Conservation (phyloP, 257 asterid species). For the Thymus quinquecostatus region DNA sequence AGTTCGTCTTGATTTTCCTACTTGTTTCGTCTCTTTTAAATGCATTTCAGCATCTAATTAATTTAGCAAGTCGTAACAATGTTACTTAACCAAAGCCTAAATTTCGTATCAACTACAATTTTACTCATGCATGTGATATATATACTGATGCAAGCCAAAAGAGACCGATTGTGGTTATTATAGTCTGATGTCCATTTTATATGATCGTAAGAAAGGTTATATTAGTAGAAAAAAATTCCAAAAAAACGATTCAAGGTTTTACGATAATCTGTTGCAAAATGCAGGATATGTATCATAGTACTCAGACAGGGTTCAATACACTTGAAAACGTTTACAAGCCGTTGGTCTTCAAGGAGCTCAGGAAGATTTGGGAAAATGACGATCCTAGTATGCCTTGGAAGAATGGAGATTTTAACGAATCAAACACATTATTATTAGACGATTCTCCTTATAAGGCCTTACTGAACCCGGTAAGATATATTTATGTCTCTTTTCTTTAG, state of each 20-base stretch:
- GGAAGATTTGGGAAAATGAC: conserved; percentile 71
- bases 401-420: conserved; percentile 74
- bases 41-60: conserved; percentile 25
- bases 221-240: background rate
- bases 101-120: background rate
- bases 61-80: conserved; percentile 4
- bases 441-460: conserved; percentile 99
- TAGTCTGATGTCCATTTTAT: background rate
- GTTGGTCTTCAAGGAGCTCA: conserved; percentile 82
- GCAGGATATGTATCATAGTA: conserved; percentile 77
- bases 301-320: conserved; percentile 67
- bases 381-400: conserved; percentile 69
- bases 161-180: background rate
- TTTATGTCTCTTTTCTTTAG: conserved; percentile 3
- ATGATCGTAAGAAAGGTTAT: background rate
- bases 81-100: background rate
- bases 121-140: conserved; percentile 10
- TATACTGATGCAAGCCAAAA: conserved; percentile 10
- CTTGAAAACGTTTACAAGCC: conserved; percentile 78
- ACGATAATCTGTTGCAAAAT: conserved; percentile 29
- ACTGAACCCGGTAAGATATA: conserved; percentile 77
- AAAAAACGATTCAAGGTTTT: conserved; percentile 18
- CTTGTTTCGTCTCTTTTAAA: conserved; percentile 2
- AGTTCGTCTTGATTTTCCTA: background rate
- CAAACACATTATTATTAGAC: conserved; percentile 81